Percentiles rank a stretch among this genome's conserved stretches.
These are phyloP conservation scores for Geotrichum macrosporum DNA, from an alignment of 1,139 yeast species.

Conservation along the genomic window DNA sequence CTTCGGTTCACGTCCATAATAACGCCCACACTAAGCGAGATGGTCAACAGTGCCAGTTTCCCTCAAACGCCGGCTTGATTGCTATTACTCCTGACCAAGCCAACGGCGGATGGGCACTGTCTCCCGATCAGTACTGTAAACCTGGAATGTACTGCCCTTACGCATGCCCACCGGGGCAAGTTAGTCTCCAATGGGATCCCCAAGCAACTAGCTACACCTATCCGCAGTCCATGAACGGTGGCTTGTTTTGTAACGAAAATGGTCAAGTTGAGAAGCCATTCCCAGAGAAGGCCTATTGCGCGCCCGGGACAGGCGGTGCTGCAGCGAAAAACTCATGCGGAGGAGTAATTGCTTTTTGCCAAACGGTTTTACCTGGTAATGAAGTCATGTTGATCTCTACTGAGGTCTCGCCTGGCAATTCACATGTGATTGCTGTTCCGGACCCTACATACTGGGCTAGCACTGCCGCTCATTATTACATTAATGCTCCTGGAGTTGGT, in stretches of 20 bases:
- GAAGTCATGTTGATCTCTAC: slow-evolving; percentile 94
- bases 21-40: slow-evolving; percentile 8
- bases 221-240: slow-evolving; percentile 78
- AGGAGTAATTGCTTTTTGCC: slow-evolving; percentile 70
- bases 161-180: slow-evolving; percentile 80
- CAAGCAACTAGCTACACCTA: slow-evolving; percentile 76
- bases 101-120: slow-evolving; percentile 87
- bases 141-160: slow-evolving; percentile 80
- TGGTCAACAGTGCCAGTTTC: slow-evolving; percentile 63
- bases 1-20: slow-evolving; percentile 8
- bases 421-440: slow-evolving; percentile 69
- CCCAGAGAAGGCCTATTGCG: slow-evolving; percentile 56
- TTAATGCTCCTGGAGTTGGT: slow-evolving; percentile 82
- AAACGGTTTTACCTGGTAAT: slow-evolving; percentile 88
- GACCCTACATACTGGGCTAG: slow-evolving; percentile 56
- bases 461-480: slow-evolving; percentile 82
- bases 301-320: slow-evolving; percentile 69
- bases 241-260: slow-evolving; percentile 65
- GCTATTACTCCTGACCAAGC: slow-evolving; percentile 53
- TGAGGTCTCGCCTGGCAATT: slow-evolving; percentile 46
- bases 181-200: slow-evolving; percentile 70
- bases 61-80: slow-evolving; percentile 60
- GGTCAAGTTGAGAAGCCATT: slow-evolving; percentile 66
- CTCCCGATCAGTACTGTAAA: slow-evolving; percentile 67
- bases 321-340: slow-evolving; percentile 51